These are phyloP conservation scores for Lathyrus aphaca DNA, from an alignment of 306 rosid species.

Conservation along the genomic window DNA sequence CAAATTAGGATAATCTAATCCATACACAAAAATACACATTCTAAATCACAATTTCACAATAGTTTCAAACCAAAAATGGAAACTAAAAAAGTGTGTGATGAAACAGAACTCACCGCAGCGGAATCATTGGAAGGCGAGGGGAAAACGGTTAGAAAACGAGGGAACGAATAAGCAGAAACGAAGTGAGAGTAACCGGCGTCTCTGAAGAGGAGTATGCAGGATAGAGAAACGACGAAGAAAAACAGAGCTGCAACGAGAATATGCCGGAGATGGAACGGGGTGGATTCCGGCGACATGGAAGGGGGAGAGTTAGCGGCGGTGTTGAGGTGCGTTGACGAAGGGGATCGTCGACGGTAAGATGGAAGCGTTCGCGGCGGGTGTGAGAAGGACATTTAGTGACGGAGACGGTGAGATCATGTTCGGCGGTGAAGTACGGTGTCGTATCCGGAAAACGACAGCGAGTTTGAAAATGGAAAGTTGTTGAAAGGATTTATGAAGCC, in stretches of 20 bases:
- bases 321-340: slow-evolving; percentile 2
- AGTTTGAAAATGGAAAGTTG: neutral
- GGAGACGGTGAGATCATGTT: slow-evolving; percentile 38
- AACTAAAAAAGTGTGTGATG: too few relatives aligned
- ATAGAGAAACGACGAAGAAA: slow-evolving; percentile 52
- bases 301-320: slow-evolving; percentile 15
- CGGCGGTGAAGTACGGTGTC: slow-evolving; percentile 19
- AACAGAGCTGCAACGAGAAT: slow-evolving; percentile 41
- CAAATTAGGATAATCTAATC: slow-evolving; percentile 5
- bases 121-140: slow-evolving; percentile 40
- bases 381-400: slow-evolving; percentile 21
- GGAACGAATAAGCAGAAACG: slow-evolving; percentile 34
- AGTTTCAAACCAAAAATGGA: neutral
- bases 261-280: slow-evolving; percentile 34
- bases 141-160: slow-evolving; percentile 28
- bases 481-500: neutral
- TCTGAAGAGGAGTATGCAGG: slow-evolving; percentile 50
- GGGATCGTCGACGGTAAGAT: slow-evolving; percentile 36
- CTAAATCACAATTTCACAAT: slow-evolving; percentile 12
- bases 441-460: neutral
- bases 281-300: slow-evolving; percentile 40
- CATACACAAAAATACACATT: slow-evolving; percentile 1
- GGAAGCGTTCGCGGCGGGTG: slow-evolving; percentile 31
- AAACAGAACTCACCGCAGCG: slow-evolving; percentile 46
- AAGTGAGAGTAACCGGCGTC: slow-evolving; percentile 49